These are phyloP conservation scores for Hibiscus tridactylites DNA, from an alignment of 345 rosid species.

Conservation along the genomic window DNA sequence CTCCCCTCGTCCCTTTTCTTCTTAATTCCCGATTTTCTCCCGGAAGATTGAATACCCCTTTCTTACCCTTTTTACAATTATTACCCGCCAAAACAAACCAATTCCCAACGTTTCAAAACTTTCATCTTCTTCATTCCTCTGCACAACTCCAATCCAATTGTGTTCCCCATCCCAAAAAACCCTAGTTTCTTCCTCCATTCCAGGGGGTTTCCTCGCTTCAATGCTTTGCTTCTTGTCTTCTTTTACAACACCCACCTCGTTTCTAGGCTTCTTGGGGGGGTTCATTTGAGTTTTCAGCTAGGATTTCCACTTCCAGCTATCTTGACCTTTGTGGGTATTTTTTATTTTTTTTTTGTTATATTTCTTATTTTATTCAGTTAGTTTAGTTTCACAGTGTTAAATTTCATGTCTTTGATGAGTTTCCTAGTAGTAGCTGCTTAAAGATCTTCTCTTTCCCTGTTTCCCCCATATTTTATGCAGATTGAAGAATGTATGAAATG, in stretches of 20 bases:
- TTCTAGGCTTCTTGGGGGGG: background rate
- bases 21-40: slow-evolving; percentile 21
- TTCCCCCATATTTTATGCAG: background rate
- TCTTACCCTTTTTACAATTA: slow-evolving; percentile 2
- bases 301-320: slow-evolving; percentile 16
- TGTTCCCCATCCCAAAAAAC: background rate
- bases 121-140: background rate
- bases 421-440: background rate
- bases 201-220: background rate
- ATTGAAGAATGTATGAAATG: background rate
- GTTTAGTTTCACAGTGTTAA: background rate
- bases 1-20: background rate
- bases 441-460: background rate
- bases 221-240: background rate
- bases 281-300: background rate
- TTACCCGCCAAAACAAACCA: slow-evolving; percentile 5
- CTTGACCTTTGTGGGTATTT: background rate
- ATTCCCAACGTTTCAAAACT: slow-evolving; percentile 5
- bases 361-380: background rate
- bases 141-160: background rate
- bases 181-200: slow-evolving; percentile 13
- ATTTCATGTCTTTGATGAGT: background rate
- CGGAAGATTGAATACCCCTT: slow-evolving; percentile 36
- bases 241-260: slow-evolving; percentile 11
- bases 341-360: background rate